These are phyloP conservation scores for Paragyromitra xinjiangensis DNA, from an alignment of 495 filamentous ascomycete species.

Conservation along the genomic window DNA sequence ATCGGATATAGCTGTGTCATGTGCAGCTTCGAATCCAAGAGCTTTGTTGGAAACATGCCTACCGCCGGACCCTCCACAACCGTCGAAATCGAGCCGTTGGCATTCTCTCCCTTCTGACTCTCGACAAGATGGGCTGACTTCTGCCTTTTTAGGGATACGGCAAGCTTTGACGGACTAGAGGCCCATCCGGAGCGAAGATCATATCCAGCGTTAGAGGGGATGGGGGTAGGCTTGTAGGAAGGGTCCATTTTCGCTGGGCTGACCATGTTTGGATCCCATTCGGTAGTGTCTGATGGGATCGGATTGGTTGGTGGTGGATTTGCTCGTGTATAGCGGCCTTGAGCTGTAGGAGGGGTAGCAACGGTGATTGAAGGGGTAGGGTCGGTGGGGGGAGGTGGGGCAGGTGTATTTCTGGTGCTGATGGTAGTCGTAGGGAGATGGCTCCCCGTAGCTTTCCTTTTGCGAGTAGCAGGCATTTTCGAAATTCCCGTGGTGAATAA, in stretches of 20 bases:
- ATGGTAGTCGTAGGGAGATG: constrained; percentile 1
- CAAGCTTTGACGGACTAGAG: constrained; percentile 1
- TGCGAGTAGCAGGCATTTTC: constrained; percentile 24
- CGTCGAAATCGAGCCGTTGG: not conserved
- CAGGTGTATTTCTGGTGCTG: constrained; percentile 9
- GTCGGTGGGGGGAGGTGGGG: not conserved
- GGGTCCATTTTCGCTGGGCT: constrained; percentile 31
- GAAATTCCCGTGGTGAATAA: not conserved
- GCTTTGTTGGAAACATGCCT: constrained; percentile 22
- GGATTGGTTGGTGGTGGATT: not conserved
- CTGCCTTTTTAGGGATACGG: not conserved
- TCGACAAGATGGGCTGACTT: not conserved
- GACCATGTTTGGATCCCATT: constrained; percentile 45
- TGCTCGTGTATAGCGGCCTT: not conserved
- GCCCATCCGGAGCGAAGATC: constrained; percentile 17
- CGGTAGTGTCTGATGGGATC: constrained; percentile 34
- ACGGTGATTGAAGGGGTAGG: not conserved
- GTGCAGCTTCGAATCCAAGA: not conserved
- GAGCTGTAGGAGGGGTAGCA: not conserved
- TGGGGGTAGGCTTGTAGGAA: constrained; percentile 11
- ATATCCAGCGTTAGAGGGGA: not conserved
- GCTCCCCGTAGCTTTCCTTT: not conserved
- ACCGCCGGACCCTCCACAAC: not conserved
- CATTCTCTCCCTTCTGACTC: not conserved
- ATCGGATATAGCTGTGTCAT: not conserved